Conservation (phyloP, 2,329 filamentous ascomycete species). For the Botrytis galanthina region DNA sequence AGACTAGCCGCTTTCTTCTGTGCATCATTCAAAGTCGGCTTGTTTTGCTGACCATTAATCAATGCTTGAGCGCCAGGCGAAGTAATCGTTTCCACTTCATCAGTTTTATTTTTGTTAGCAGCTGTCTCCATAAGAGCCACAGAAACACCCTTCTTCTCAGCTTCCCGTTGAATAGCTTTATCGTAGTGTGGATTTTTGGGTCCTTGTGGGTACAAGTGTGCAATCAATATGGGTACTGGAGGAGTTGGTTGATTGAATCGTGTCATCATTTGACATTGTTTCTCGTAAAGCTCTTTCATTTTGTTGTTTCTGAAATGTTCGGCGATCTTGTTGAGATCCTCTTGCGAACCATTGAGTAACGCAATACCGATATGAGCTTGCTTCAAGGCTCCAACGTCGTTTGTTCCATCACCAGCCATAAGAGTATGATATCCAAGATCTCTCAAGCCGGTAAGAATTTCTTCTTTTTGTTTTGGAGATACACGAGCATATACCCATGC, state of each 20-base stretch:
- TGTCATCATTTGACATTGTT: slow-evolving; percentile 87
- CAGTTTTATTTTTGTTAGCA: slow-evolving; percentile 52
- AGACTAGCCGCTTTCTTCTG: slow-evolving; percentile 72
- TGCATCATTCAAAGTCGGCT: slow-evolving; percentile 59
- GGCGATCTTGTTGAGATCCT: slow-evolving; percentile 86
- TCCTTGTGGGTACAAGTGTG: slow-evolving; percentile 90
- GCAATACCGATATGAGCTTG: slow-evolving; percentile 97
- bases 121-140: slow-evolving; percentile 51
- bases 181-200: slow-evolving; percentile 90
- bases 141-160: slow-evolving; percentile 70
- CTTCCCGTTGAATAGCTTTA: slow-evolving; percentile 86
- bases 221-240: slow-evolving; percentile 89
- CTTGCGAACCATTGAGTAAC: slow-evolving; percentile 87
- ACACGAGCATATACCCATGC: slow-evolving; percentile 98
- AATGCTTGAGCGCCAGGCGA: slow-evolving; percentile 63
- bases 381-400: slow-evolving; percentile 96
- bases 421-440: slow-evolving; percentile 96
- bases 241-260: slow-evolving; percentile 91
- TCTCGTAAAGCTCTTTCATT: slow-evolving; percentile 99
- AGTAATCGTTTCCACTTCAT: slow-evolving; percentile 61
- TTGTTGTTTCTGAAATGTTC: slow-evolving; percentile 92
- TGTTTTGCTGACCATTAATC: slow-evolving; percentile 51
- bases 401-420: slow-evolving; percentile 98
- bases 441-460: slow-evolving; percentile 94
- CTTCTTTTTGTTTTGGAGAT: slow-evolving; percentile 97